Evolutionary conservation across 2,329 filamentous ascomycete genomes (phyloP).

Genomic region (Trichoderma asperellum): DNA sequence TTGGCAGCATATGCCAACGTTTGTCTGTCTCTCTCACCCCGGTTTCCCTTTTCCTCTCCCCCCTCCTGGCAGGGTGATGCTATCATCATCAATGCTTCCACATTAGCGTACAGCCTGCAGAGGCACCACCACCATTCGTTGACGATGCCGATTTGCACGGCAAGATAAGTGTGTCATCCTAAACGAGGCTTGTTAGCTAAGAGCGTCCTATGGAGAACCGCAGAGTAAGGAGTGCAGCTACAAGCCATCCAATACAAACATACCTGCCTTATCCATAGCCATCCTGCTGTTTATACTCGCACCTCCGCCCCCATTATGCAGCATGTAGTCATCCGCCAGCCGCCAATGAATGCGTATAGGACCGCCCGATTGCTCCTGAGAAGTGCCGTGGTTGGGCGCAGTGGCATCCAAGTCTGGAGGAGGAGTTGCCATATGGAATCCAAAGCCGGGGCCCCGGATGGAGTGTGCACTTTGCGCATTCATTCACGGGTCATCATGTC

Average conservation of each 20-base stretch:
- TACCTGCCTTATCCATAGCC: slow-evolving; percentile 1
- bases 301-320: slow-evolving; percentile 15
- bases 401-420: background rate
- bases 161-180: background rate
- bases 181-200: background rate
- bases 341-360: background rate
- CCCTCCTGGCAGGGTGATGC: slow-evolving; percentile 1
- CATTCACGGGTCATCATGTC: background rate
- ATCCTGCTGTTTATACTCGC: background rate
- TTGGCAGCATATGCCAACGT: background rate
- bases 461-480: background rate
- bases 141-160: background rate
- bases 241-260: slow-evolving; percentile 8
- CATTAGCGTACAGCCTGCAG: background rate
- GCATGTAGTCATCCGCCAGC: slow-evolving; percentile 17
- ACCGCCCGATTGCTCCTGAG: background rate
- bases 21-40: background rate
- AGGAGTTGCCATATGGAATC: background rate
- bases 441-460: background rate
- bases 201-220: background rate
- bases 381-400: slow-evolving; percentile 9
- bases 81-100: slow-evolving; percentile 10
- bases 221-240: background rate
- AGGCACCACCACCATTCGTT: background rate
- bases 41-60: background rate